These are phyloP conservation scores for Xylaria venustula DNA, from an alignment of 495 filamentous ascomycete species.

Conservation along the genomic window DNA sequence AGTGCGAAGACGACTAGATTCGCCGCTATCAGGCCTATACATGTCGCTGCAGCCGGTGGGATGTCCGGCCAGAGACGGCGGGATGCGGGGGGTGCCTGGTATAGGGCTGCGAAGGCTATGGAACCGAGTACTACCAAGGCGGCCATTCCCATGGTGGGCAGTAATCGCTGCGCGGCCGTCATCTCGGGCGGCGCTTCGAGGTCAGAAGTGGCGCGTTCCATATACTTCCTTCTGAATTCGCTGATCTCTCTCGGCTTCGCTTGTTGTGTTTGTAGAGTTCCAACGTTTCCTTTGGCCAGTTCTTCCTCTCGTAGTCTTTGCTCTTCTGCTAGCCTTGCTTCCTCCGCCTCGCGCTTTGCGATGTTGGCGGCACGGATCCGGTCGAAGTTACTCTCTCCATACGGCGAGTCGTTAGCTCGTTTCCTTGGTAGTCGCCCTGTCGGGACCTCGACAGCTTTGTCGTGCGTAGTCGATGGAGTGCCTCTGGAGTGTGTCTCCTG, in stretches of 20 bases:
- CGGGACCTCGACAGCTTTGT: constrained; percentile 24
- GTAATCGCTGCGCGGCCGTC: constrained; percentile 56
- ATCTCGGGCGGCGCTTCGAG: constrained; percentile 49
- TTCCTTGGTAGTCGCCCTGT: constrained; percentile 20
- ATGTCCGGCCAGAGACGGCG: constrained; percentile 69
- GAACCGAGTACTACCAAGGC: constrained; percentile 50
- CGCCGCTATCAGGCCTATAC: constrained; percentile 60
- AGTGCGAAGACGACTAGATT: constrained; percentile 61
- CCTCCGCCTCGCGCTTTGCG: constrained; percentile 37
- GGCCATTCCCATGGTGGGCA: constrained; percentile 62
- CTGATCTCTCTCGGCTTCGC: constrained; percentile 29
- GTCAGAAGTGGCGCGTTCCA: constrained; percentile 35
- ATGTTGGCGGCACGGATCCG: constrained; percentile 45
- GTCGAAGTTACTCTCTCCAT: constrained; percentile 50
- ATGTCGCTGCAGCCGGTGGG: constrained; percentile 77
- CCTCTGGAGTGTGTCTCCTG: constrained; percentile 28
- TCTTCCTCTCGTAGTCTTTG: constrained; percentile 49
- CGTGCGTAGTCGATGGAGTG: constrained; percentile 42
- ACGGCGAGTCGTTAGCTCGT: constrained; percentile 33
- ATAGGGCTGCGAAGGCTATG: constrained; percentile 56
- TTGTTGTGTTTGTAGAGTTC: constrained; percentile 45
- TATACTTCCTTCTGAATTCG: constrained; percentile 36
- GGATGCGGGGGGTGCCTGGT: constrained; percentile 57
- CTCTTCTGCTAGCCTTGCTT: constrained; percentile 40
- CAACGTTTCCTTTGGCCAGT: constrained; percentile 51